A percentile compares a stretch with the other conserved stretches of the same genome.
These are phyloP conservation scores for Fusarium haematococcum DNA, from an alignment of 2,329 filamentous ascomycete species.

Conservation along the genomic window DNA sequence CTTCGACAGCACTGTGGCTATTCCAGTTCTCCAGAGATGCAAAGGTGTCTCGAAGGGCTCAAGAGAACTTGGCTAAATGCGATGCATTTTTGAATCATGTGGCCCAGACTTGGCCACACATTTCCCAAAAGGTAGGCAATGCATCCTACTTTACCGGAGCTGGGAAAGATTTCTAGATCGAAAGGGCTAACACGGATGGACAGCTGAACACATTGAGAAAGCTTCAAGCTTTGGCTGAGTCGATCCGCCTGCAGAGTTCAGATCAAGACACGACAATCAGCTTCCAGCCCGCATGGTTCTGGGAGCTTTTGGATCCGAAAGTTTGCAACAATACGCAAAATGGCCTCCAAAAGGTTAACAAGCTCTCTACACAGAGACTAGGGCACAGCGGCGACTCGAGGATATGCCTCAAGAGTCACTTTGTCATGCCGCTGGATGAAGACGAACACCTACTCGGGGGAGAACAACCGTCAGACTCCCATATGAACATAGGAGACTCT, in stretches of 20 bases:
- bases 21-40: constrained; percentile 17
- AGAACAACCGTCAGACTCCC: not conserved
- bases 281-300: not conserved
- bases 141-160: not conserved
- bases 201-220: not conserved
- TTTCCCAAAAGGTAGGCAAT: constrained; percentile 17
- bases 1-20: constrained; percentile 21
- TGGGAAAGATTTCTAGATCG: not conserved
- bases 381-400: not conserved
- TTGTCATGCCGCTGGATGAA: not conserved
- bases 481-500: not conserved
- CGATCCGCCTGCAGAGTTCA: not conserved
- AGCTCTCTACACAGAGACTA: not conserved
- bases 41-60: constrained; percentile 8
- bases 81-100: constrained; percentile 5
- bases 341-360: not conserved
- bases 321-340: not conserved
- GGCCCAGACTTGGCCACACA: constrained; percentile 13
- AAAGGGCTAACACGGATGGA: not conserved
- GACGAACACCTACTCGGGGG: not conserved
- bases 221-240: constrained; percentile 1
- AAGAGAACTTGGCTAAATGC: not conserved
- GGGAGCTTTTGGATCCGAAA: not conserved
- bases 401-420: not conserved
- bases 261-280: not conserved